Conservation (phyloP, 1,284 basidiomycete genomes). For the Papiliotrema fonsecae region DNA sequence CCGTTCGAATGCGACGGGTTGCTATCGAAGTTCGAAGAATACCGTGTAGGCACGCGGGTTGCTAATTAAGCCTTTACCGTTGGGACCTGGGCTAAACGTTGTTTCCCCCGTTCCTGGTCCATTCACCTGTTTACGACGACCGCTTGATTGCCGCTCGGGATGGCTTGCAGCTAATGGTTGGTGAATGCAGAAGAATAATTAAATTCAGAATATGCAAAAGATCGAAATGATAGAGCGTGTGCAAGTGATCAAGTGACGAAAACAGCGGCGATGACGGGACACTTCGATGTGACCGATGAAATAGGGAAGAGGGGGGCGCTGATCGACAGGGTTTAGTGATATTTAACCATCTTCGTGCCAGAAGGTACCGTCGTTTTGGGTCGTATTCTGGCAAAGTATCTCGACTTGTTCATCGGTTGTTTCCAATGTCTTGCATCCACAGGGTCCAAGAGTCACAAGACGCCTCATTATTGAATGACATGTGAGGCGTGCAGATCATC, state of each 20-base stretch:
- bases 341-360: background rate
- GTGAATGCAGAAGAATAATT: background rate
- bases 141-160: background rate
- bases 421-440: background rate
- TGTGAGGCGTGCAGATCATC: background rate
- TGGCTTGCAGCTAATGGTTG: background rate
- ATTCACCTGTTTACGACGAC: background rate
- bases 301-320: background rate
- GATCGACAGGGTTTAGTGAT: background rate
- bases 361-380: background rate
- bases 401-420: too few relatives aligned
- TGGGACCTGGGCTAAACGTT: conserved; percentile 4
- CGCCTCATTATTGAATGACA: background rate
- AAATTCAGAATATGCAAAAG: background rate
- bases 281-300: background rate
- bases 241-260: background rate
- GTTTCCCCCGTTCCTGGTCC: background rate
- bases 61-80: background rate
- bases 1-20: background rate
- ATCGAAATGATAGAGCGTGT: background rate
- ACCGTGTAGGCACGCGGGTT: background rate
- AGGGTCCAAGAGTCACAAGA: background rate
- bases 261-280: too few relatives aligned
- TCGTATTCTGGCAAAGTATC: background rate
- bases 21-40: background rate